phyloP scores from a whole-genome alignment of 2,329 filamentous ascomycete species.

The Scopulariopsis brevicaulis region DNA sequence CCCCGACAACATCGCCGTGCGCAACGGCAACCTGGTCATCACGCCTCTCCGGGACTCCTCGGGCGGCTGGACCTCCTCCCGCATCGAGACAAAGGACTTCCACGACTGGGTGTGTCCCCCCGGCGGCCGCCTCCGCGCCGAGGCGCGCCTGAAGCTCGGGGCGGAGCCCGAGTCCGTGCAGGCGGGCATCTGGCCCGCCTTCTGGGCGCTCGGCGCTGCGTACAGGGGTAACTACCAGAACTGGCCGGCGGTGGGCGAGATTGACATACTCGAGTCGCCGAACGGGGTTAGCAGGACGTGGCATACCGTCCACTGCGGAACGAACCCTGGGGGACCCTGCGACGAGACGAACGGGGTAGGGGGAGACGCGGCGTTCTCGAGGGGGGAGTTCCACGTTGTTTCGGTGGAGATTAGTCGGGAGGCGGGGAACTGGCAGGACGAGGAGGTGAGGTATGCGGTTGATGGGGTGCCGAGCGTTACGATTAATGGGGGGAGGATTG shows the following conservation, averaged over 20 bases:
- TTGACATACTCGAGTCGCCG: conserved; percentile 31
- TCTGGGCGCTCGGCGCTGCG: conserved; percentile 29
- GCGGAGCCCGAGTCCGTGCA: conserved; percentile 12
- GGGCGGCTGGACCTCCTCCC: conserved; percentile 27
- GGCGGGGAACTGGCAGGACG: conserved; percentile 14
- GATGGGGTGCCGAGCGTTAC: conserved; percentile 17
- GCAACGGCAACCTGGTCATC: conserved; percentile 22
- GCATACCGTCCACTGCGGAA: conserved; percentile 30
- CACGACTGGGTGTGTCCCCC: conserved; percentile 21
- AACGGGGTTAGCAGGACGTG: conserved; percentile 23
- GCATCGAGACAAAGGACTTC: conserved; percentile 24
- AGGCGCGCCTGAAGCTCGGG: conserved; percentile 25
- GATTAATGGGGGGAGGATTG: conserved; percentile 15
- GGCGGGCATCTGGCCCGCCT: conserved; percentile 34
- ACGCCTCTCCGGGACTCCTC: conserved; percentile 15
- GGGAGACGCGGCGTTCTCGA: conserved; percentile 10
- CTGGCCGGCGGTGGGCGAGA: conserved; percentile 30
- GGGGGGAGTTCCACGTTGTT: conserved; percentile 20
- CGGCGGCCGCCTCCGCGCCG: conserved; percentile 23
- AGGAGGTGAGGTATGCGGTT: conserved; percentile 22
- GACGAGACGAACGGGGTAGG: conserved; percentile 25
- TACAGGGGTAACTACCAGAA: conserved; percentile 24
- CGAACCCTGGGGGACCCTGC: conserved; percentile 24
- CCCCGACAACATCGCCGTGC: conserved; percentile 25
- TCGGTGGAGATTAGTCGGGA: conserved; percentile 22